A percentile compares a stretch with the other conserved stretches of the same genome.
These are phyloP conservation scores for Claviceps quebecensis DNA, from an alignment of 2,329 filamentous ascomycete species.

Conservation along the genomic window DNA sequence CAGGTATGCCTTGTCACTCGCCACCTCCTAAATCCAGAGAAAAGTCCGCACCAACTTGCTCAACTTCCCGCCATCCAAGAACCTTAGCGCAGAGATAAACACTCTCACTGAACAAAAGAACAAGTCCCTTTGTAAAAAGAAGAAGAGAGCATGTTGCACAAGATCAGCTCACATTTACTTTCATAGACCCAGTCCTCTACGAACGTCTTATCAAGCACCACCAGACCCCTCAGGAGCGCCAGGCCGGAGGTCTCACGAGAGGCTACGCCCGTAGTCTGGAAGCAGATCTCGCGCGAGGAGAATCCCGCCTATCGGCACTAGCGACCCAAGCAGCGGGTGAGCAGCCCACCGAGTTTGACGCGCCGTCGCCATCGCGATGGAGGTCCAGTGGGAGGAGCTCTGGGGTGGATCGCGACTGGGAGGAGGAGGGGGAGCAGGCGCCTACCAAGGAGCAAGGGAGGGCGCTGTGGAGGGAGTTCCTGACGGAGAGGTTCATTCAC, in stretches of 20 bases:
- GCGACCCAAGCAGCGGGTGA: constrained; percentile 7
- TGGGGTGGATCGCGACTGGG: constrained; percentile 13
- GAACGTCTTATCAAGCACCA: constrained; percentile 66
- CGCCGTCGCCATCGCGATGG: neutral
- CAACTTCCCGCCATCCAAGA: too few species aligned
- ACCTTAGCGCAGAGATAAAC: too few species aligned
- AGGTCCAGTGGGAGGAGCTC: neutral
- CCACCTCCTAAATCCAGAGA: too few species aligned
- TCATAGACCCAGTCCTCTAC: constrained; percentile 62
- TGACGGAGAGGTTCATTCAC: constrained; percentile 59
- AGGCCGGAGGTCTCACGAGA: constrained; percentile 56
- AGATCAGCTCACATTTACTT: neutral
- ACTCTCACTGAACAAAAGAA: too few species aligned
- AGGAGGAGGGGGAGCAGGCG: constrained; percentile 10
- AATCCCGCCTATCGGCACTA: constrained; percentile 55
- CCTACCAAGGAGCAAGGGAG: constrained; percentile 47
- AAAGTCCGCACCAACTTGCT: too few species aligned
- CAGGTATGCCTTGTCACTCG: constrained; percentile 22
- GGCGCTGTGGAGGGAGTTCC: constrained; percentile 55
- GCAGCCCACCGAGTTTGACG: neutral
- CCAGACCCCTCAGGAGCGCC: constrained; percentile 58
- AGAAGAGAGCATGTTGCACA: too few species aligned
- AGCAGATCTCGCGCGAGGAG: constrained; percentile 60
- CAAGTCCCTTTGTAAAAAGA: too few species aligned
- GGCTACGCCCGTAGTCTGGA: constrained; percentile 71